Percentiles rank a stretch among this genome's conserved stretches.
Conservation (phyloP, 371 early-diverging fungal species). For the Circinella minor region DNA sequence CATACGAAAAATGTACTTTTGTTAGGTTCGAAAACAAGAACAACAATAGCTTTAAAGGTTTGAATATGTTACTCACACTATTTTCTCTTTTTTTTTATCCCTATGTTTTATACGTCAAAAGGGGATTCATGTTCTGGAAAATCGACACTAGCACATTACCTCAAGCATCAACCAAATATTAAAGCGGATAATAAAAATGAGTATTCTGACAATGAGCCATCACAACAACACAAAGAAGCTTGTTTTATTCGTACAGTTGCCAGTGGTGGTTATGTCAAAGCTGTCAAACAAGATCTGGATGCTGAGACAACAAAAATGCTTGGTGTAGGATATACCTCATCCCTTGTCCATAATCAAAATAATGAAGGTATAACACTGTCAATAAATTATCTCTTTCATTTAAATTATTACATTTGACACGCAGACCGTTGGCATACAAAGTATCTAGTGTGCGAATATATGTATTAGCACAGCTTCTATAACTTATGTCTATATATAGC, state of each 20-base stretch:
- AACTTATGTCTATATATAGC: slow-evolving; percentile 46
- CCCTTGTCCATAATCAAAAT: slow-evolving; percentile 82
- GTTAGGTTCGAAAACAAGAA: slow-evolving; percentile 49
- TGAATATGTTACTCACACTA: neutral
- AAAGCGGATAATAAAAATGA: slow-evolving; percentile 23
- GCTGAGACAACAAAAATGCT: slow-evolving; percentile 45
- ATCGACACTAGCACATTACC: slow-evolving; percentile 64
- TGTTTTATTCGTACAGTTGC: slow-evolving; percentile 28
- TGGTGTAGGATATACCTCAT: slow-evolving; percentile 77
- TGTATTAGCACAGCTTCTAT: neutral
- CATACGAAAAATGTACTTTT: slow-evolving; percentile 76
- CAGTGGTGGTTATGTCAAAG: slow-evolving; percentile 7
- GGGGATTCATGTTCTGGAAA: slow-evolving; percentile 77
- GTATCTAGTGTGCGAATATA: too few species aligned
- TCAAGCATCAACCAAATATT: slow-evolving; percentile 58
- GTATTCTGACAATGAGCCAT: too few species aligned
- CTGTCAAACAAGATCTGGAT: slow-evolving; percentile 13
- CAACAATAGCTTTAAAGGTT: too few species aligned
- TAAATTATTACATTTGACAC: too few species aligned
- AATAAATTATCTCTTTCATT: too few species aligned
- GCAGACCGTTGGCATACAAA: too few species aligned
- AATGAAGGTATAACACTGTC: slow-evolving; percentile 54
- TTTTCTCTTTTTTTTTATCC: neutral
- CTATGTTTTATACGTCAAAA: slow-evolving; percentile 10
- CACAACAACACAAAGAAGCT: slow-evolving; percentile 20